Conservation (phyloP, 2,329 filamentous ascomycete genomes). For the Venturia asperata region DNA sequence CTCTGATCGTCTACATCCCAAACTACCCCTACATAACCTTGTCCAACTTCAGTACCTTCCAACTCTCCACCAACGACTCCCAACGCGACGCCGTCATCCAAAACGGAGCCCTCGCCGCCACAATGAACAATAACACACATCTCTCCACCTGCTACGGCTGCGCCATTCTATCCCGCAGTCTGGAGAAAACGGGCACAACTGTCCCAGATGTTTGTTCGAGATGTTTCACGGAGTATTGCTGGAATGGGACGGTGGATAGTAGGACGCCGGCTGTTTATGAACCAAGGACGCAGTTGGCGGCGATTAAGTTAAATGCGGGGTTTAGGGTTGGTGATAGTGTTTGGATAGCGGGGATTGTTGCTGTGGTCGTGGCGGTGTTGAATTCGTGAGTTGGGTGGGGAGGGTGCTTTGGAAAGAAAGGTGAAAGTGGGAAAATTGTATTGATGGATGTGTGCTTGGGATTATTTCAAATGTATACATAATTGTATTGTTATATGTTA, state of each 20-base stretch:
- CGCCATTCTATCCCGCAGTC: constrained; percentile 73
- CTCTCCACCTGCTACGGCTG: constrained; percentile 85
- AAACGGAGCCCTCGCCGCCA: constrained; percentile 80
- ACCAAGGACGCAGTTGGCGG: neutral
- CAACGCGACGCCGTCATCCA: constrained; percentile 73
- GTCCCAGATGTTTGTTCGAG: constrained; percentile 64
- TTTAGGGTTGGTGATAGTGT: neutral
- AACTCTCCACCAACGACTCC: constrained; percentile 53
- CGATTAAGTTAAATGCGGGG: neutral
- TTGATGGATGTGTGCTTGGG: too few species aligned
- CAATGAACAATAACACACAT: constrained; percentile 71
- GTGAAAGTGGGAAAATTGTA: too few species aligned
- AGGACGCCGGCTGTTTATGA: constrained; percentile 14
- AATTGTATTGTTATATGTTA: too few species aligned
- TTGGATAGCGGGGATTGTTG: neutral
- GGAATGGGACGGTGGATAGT: constrained; percentile 66
- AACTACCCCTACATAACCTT: constrained; percentile 70
- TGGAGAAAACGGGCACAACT: constrained; percentile 61
- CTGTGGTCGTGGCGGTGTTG: neutral
- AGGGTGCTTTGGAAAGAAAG: too few species aligned
- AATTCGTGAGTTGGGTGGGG: neutral
- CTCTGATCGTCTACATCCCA: constrained; percentile 80
- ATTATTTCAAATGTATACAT: too few species aligned
- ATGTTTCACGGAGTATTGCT: constrained; percentile 84
- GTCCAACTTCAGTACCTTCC: constrained; percentile 76